Base-by-base conservation (phyloP, 2,329 filamentous ascomycete genomes). In the Eutypa lata region DNA sequence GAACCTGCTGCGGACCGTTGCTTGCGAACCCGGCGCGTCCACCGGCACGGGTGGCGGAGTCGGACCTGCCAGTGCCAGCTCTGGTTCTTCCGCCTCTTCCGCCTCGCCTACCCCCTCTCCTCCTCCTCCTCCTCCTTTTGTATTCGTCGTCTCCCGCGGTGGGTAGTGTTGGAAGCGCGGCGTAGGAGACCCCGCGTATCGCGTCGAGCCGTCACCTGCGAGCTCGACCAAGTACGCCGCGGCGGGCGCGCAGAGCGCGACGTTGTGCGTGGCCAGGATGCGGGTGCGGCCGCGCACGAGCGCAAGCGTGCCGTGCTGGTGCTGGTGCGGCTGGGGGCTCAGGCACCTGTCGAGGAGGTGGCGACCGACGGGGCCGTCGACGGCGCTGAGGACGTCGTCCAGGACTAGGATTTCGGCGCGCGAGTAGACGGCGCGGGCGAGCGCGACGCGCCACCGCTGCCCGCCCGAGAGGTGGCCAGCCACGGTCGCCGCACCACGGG, bases 381-480 rank as follows among this genome's bases (percentile, higher is more conserved):
- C 83, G 10, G 90, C 86, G 64, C 87, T 90, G 68, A 95, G 92
- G 40, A 93, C 89, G 64, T 95, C 90, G 66, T 95, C 90, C 62
- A 94, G 77, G 18, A 94, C 75, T 5, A 95, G 74, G 56, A 91
- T 86, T 0, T 87, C 86, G 1, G 88, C 89, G 14, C 89, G 79
- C 2, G 89, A 92, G 68, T 94, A 94, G 18, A 94, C 76, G 1
- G 90, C 89, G 46, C 90, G 78, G 2, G 90, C 90, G 60, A 95
- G 84, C 0, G 88, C 90, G 31, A 94, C 80, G 49, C 90, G 82
- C 88, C 90, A 92, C 63, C 89, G 85, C 69, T 95, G 90, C 0
- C 90, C 91, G 57, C 91, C 90, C 56, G 87, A 91, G 7, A 95
- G 75, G 60, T 93, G 92, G 11, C 90, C 90, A 49, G 95, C 89